Percentiles rank a stretch among this genome's conserved stretches.
phyloP scores from a whole-genome alignment of 257 asterid genomes.

The Capsicum rhomboideum region DNA sequence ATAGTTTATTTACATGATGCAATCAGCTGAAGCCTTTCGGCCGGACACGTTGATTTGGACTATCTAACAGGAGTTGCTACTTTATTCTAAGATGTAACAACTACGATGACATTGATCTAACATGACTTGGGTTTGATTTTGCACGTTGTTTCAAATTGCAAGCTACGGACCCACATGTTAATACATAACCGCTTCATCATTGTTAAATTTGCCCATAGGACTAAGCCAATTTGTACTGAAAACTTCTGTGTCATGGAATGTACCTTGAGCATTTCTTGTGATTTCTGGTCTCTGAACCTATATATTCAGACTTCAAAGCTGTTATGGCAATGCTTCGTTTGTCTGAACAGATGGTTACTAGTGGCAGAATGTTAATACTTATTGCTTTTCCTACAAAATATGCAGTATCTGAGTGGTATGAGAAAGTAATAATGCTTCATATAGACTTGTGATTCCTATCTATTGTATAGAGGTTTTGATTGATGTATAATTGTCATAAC shows the following conservation, averaged over 20 bases:
- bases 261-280: not conserved
- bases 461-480: not conserved
- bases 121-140: not conserved
- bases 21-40: not conserved
- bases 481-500: not conserved
- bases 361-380: not conserved
- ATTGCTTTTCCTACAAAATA: not conserved
- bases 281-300: not conserved
- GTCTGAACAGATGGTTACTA: not conserved
- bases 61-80: not conserved
- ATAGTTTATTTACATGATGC: not conserved
- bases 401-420: not conserved
- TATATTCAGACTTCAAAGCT: not conserved
- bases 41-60: not conserved
- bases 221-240: not conserved
- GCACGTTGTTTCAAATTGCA: not conserved
- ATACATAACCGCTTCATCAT: not conserved
- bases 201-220: not conserved
- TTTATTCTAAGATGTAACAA: not conserved
- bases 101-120: not conserved
- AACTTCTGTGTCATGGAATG: not conserved
- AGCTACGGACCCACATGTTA: not conserved
- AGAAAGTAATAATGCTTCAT: not conserved
- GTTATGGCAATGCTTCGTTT: not conserved
- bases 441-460: not conserved